Percentiles rank a stretch among this genome's conserved stretches.
Conservation (phyloP, 208 protist genomes). For the Acanthamoeba culbertsoni region DNA sequence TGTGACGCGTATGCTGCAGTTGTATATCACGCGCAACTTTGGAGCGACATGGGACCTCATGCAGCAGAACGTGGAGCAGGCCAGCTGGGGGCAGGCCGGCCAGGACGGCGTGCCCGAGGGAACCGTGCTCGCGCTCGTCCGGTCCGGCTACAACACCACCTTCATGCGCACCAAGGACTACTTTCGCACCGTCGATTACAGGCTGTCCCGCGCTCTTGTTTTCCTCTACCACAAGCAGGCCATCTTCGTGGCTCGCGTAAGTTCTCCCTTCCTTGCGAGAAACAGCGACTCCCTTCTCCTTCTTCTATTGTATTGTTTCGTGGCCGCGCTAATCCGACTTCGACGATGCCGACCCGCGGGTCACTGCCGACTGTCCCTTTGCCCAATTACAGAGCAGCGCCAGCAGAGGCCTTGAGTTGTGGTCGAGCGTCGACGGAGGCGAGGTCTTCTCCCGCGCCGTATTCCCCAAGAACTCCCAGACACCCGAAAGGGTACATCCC, state of each 20-base stretch:
- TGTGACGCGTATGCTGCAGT: neutral
- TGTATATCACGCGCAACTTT: conserved; percentile 8
- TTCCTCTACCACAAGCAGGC: neutral
- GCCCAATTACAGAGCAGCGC: neutral
- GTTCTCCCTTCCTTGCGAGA: neutral
- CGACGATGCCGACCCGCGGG: neutral
- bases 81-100: neutral
- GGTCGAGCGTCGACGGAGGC: neutral
- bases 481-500: neutral
- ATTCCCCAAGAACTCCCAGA: neutral
- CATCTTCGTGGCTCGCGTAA: neutral
- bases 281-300: too few relatives aligned
- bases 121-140: neutral
- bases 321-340: neutral
- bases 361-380: neutral
- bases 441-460: neutral
- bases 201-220: neutral
- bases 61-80: neutral
- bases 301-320: too few relatives aligned
- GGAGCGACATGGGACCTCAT: neutral
- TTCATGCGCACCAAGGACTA: neutral
- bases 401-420: neutral
- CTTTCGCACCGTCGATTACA: neutral
- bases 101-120: neutral
- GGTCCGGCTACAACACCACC: neutral